Base-by-base conservation (phyloP, 768 basidiomycete genomes). In the Podaxis sp. region DNA sequence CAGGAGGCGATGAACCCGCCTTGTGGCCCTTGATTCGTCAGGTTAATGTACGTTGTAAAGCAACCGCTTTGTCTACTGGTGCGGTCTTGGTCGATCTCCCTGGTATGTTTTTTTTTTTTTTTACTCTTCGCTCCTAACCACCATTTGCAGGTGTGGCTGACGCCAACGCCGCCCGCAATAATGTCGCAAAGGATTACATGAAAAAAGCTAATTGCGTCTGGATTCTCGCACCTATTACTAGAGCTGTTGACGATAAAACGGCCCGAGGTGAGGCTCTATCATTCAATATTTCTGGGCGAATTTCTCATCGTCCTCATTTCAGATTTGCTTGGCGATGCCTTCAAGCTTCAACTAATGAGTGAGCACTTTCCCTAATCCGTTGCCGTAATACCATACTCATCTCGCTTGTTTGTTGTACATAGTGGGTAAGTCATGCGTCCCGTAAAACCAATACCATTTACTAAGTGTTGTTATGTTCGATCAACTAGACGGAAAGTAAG, bases 301-400 rank as follows among this genome's bases (percentile, higher is more conserved):
- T 47, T 61, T 19, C 24, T 29, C 55, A 29, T 24, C 22, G 3
- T 25, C 11, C 6, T 4, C 36, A 36, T 43, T 54, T 27, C 53
- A 82, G 86, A 86, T 66, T 70, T 88, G n/a, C 76, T 88, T 13
- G 86, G 86, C 0, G 85, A 87, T 59, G 86, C 85, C 0, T 87
- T 88, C 70, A 84, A 80, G 67, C 78, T 80, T 67, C 86, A 88
- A 66, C 70, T 88, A 7, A 80, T 85, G 79, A 87, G 85, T 85
- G 66, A 60, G 76, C 79, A 63, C 8, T 40, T 29, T 62, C 46
- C 19, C 47, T 57, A 27, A 64, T 38, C 17, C 61, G 33, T 27
- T 37, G 41, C 38, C 24, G 9, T 64, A 51, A 55, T 61, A n/a
- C 67, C 27, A 67, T 36, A 9, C 49, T 50, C 22, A 50, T 25